These are phyloP conservation scores for Starmera amethionina DNA, from an alignment of 805 yeast species.

Conservation along the genomic window DNA sequence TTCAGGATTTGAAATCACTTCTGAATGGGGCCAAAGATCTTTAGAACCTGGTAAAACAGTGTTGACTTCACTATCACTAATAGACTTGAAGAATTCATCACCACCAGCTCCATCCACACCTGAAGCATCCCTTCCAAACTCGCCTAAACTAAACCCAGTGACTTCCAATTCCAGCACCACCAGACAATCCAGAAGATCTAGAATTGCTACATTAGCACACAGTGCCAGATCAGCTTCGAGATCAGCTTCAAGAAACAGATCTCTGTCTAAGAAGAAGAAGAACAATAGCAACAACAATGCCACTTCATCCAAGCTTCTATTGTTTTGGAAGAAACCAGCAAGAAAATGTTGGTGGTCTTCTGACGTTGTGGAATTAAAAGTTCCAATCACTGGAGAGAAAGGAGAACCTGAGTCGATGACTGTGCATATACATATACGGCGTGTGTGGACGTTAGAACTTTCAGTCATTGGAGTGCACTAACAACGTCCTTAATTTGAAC, in stretches of 20 bases:
- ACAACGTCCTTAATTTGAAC: conserved; percentile 4
- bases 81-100: conserved; percentile 36
- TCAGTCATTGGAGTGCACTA: conserved; percentile 78
- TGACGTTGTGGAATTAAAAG: conserved; percentile 36
- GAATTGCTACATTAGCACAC: conserved; percentile 54
- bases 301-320: conserved; percentile 52
- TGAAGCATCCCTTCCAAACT: conserved; percentile 15
- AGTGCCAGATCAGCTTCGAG: conserved; percentile 46
- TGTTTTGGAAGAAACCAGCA: conserved; percentile 98
- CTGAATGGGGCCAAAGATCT: conserved; percentile 84
- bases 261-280: conserved; percentile 28
- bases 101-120: conserved; percentile 13
- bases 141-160: conserved; percentile 34
- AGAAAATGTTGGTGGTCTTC: conserved; percentile 98
- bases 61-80: conserved; percentile 73
- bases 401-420: conserved; percentile 23
- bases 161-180: conserved; percentile 22
- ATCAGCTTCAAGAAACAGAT: conserved; percentile 40
- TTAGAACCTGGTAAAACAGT: conserved; percentile 82
- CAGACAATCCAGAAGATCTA: conserved; percentile 37
- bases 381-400: conserved; percentile 22
- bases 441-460: conserved; percentile 95
- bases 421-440: conserved; percentile 72
- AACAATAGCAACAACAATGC: conserved; percentile 30
- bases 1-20: conserved; percentile 63